Conservation (phyloP, 805 yeast genomes). For the Hanseniaspora nectarophila region DNA sequence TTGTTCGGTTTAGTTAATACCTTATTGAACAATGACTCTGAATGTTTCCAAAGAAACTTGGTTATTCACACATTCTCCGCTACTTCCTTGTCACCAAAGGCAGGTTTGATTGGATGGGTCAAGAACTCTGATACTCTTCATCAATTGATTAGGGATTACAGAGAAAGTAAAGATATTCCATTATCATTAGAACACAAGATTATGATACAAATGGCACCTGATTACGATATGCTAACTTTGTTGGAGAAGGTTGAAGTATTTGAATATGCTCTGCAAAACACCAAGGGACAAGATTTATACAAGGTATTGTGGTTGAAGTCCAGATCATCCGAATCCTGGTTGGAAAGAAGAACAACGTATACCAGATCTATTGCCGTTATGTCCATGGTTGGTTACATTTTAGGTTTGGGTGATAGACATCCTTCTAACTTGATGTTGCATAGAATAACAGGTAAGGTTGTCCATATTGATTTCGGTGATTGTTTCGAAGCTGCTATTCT, state of each 20-base stretch:
- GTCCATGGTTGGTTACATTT: slow-evolving; percentile 97
- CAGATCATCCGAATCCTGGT: slow-evolving; percentile 93
- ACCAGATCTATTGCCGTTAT: slow-evolving; percentile 92
- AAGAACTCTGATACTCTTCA: slow-evolving; percentile 96
- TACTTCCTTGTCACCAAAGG: slow-evolving; percentile 88
- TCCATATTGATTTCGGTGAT: slow-evolving; percentile 97
- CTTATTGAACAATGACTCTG: slow-evolving; percentile 75
- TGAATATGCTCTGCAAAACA: slow-evolving; percentile 87
- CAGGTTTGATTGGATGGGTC: slow-evolving; percentile 96
- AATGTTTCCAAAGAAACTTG: slow-evolving; percentile 89
- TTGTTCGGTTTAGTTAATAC: slow-evolving; percentile 91
- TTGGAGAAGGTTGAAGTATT: slow-evolving; percentile 93
- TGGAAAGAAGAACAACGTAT: slow-evolving; percentile 90
- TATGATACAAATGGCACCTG: slow-evolving; percentile 95
- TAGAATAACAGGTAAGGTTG: slow-evolving; percentile 84
- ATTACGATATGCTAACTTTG: slow-evolving; percentile 77
- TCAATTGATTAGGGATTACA: slow-evolving; percentile 76
- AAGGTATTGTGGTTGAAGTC: slow-evolving; percentile 94
- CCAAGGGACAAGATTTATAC: slow-evolving; percentile 91
- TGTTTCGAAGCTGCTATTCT: slow-evolving; percentile 97
- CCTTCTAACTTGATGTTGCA: slow-evolving; percentile 95
- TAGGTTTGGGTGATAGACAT: slow-evolving; percentile 95
- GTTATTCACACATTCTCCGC: slow-evolving; percentile 88
- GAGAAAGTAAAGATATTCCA: slow-evolving; percentile 81
- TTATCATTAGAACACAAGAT: slow-evolving; percentile 88